Conservation (phyloP, 177 flowering plant species). For the Vitis hybrid region DNA sequence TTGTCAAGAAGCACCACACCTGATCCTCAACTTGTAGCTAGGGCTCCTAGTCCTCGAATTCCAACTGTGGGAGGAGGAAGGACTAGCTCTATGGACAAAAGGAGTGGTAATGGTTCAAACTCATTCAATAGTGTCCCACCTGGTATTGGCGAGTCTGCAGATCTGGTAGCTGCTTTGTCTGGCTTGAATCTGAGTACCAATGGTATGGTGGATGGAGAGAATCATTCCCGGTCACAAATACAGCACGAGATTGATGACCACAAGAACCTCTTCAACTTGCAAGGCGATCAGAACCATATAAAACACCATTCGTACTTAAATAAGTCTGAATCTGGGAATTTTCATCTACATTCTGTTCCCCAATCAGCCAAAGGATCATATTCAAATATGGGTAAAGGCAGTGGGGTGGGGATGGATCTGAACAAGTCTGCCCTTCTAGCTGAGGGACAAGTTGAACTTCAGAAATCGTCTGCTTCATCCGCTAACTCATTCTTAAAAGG, state of each 20-base stretch:
- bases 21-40: constrained; percentile 67
- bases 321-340: constrained; percentile 36
- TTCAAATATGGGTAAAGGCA: constrained; percentile 33
- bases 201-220: constrained; percentile 43
- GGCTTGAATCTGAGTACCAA: constrained; percentile 64
- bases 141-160: constrained; percentile 43
- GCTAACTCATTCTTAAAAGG: constrained; percentile 34
- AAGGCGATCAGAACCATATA: constrained; percentile 37
- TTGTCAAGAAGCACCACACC: constrained; percentile 78
- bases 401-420: constrained; percentile 28
- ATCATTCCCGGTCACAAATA: constrained; percentile 32
- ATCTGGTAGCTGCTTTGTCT: constrained; percentile 67
- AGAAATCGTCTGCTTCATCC: constrained; percentile 34
- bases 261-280: constrained; percentile 44
- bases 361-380: constrained; percentile 41
- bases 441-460: constrained; percentile 39
- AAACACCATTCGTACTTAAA: constrained; percentile 46
- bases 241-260: constrained; percentile 47
- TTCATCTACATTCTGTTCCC: constrained; percentile 25
- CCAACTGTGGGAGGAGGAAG: constrained; percentile 72
- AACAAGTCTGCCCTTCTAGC: constrained; percentile 25
- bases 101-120: constrained; percentile 36
- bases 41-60: constrained; percentile 77
- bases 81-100: constrained; percentile 49
- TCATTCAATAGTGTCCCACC: constrained; percentile 45